Conservation (phyloP, 192 early-diverging fungal genomes). For the Backusella mclennaniae region DNA sequence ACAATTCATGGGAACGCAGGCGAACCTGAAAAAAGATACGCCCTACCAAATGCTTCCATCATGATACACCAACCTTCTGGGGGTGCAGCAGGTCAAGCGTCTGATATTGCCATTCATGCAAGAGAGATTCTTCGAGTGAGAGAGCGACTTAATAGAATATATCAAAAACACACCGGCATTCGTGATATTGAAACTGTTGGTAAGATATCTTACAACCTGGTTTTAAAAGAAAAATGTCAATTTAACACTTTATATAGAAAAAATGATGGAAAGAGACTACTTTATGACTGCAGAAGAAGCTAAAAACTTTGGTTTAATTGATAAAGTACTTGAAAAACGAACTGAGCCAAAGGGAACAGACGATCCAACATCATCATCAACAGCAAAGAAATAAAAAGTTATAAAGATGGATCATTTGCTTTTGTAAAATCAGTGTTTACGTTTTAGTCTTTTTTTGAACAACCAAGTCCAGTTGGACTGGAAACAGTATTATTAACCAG, state of each 20-base stretch:
- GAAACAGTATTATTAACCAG: no score
- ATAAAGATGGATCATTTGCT: slow-evolving; percentile 36
- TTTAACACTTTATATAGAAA: slow-evolving; percentile 51
- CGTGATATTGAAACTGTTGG: slow-evolving; percentile 80
- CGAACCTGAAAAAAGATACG: slow-evolving; percentile 79
- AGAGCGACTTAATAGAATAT: slow-evolving; percentile 81
- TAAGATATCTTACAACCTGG: slow-evolving; percentile 25
- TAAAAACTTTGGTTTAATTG: slow-evolving; percentile 88
- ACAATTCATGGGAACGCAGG: slow-evolving; percentile 35
- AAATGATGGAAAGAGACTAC: slow-evolving; percentile 90
- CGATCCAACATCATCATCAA: background rate
- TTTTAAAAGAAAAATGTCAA: no score
- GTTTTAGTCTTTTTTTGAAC: slow-evolving; percentile 52
- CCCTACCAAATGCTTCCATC: slow-evolving; percentile 87
- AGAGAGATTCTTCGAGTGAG: slow-evolving; percentile 89
- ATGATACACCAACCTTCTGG: slow-evolving; percentile 99
- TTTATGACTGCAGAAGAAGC: slow-evolving; percentile 93
- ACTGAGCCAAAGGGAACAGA: slow-evolving; percentile 13
- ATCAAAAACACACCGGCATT: slow-evolving; percentile 80
- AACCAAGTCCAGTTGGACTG: no score
- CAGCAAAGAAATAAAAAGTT: slow-evolving; percentile 11
- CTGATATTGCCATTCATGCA: slow-evolving; percentile 97
- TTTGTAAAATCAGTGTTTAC: slow-evolving; percentile 86
- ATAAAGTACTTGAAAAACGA: slow-evolving; percentile 81
- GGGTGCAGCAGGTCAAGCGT: slow-evolving; percentile 91